Evolutionary conservation across 139 green algal genomes (phyloP).

Genomic region (Chlorella sp.): DNA sequence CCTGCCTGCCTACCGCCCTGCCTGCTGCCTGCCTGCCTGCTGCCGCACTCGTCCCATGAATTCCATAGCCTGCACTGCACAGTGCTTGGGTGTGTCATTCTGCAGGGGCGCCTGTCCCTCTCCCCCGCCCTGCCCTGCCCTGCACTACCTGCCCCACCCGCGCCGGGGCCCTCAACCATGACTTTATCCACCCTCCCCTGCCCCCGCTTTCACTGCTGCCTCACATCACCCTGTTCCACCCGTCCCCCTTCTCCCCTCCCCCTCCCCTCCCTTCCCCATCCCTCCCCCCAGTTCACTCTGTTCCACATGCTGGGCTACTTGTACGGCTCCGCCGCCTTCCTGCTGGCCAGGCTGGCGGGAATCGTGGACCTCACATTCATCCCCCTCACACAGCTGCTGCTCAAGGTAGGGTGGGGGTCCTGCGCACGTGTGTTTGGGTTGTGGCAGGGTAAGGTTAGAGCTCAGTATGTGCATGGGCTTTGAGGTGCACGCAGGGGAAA

Average conservation of each 20-base stretch:
- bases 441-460: background rate
- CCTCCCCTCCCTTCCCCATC: background rate
- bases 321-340: conserved; percentile 28
- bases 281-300: background rate
- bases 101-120: no score
- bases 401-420: background rate
- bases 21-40: background rate
- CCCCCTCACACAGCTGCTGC: background rate
- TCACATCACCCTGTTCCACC: background rate
- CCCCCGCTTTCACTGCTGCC: no score
- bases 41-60: no score
- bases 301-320: conserved; percentile 3
- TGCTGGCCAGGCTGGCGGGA: conserved; percentile 17
- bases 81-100: no score
- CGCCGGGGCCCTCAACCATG: background rate
- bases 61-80: background rate
- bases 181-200: background rate
- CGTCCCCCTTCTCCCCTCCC: background rate
- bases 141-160: background rate
- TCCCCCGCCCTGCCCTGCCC: no score
- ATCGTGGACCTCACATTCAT: conserved; percentile 3
- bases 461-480: background rate
- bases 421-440: background rate
- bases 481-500: background rate
- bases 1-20: background rate